phyloP scores from a whole-genome alignment of 306 rosid species.

The Quercus wislizeni region DNA sequence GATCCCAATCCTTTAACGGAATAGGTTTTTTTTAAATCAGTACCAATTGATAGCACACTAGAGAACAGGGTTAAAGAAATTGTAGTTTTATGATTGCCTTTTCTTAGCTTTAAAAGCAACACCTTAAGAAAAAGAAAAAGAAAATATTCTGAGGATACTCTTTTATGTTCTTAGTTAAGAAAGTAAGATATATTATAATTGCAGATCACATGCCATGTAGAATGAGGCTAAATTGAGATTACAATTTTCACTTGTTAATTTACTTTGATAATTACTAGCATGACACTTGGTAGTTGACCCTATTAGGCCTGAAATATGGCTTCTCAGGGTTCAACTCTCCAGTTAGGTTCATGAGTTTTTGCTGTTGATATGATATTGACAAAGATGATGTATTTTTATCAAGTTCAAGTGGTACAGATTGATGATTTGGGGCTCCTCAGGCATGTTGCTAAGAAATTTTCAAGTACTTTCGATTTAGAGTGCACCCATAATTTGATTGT shows the following conservation, averaged over 20 bases:
- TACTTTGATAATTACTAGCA: neutral
- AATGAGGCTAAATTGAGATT: neutral
- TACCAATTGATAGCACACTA: neutral
- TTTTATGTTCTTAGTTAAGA: neutral
- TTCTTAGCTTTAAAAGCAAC: neutral
- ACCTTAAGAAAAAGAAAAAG: neutral
- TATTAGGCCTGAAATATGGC: neutral
- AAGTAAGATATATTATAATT: neutral
- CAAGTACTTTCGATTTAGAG: slow-evolving; percentile 63
- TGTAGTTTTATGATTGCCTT: neutral
- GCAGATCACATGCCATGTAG: neutral
- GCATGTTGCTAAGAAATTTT: slow-evolving; percentile 79
- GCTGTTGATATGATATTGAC: slow-evolving; percentile 4
- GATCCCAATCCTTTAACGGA: neutral
- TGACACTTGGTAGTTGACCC: neutral
- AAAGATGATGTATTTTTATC: slow-evolving; percentile 15
- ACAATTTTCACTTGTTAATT: neutral
- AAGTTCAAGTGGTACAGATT: slow-evolving; percentile 76
- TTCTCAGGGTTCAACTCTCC: neutral
- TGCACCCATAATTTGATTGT: slow-evolving; percentile 88
- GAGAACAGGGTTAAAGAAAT: neutral
- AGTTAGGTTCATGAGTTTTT: neutral
- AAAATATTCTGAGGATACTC: neutral
- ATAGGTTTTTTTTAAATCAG: no score
- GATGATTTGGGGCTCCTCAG: slow-evolving; percentile 93